Conservation (phyloP, 176 grass and related monocot species). For the Otatea glauca region DNA sequence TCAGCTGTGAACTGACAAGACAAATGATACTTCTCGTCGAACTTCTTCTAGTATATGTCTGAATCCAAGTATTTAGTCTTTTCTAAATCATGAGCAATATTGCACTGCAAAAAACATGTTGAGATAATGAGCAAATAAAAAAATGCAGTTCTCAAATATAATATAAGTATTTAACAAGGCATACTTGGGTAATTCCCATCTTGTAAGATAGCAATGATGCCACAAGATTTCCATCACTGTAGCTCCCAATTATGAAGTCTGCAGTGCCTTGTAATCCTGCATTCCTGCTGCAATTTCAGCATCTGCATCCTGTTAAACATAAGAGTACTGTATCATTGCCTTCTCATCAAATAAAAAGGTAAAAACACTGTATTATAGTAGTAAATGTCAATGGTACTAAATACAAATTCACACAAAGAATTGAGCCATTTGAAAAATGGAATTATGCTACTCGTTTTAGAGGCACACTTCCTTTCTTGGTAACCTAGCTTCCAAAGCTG, state of each 20-base stretch:
- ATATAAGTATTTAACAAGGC: slow-evolving; percentile 7
- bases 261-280: slow-evolving; percentile 84
- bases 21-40: slow-evolving; percentile 53
- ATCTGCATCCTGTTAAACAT: slow-evolving; percentile 69
- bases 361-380: neutral
- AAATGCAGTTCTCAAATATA: slow-evolving; percentile 1
- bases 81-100: slow-evolving; percentile 95
- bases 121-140: slow-evolving; percentile 28
- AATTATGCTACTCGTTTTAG: no score
- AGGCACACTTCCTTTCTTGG: no score
- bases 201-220: slow-evolving; percentile 87
- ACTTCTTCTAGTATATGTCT: slow-evolving; percentile 91
- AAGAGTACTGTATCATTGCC: neutral
- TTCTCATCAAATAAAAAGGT: neutral
- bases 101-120: slow-evolving; percentile 63
- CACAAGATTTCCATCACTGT: slow-evolving; percentile 98
- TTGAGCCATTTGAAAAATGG: no score
- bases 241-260: slow-evolving; percentile 96
- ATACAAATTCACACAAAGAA: neutral
- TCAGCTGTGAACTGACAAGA: neutral
- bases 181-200: slow-evolving; percentile 89
- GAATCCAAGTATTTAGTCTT: slow-evolving; percentile 98
- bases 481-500: no score
- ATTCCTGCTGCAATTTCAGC: slow-evolving; percentile 85
- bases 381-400: slow-evolving; percentile 24